Evolutionary conservation across 2,329 filamentous ascomycete species (phyloP).

Genomic region (Trichophyton rubrum): DNA sequence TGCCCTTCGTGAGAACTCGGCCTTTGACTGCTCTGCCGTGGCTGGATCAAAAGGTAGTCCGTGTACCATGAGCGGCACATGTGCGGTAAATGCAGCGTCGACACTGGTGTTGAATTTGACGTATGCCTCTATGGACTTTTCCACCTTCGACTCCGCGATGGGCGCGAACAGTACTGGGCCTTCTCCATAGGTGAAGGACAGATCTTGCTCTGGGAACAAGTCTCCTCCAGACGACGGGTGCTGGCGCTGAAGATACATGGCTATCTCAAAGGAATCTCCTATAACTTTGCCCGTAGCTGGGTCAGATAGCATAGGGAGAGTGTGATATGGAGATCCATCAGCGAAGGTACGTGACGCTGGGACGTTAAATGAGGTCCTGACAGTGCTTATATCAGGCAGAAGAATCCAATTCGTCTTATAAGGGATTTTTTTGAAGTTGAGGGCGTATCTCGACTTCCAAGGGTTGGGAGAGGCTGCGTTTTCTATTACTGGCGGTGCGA

Average conservation of each 20-base stretch:
- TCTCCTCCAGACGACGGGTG: conserved; percentile 14
- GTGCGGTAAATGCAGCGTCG: conserved; percentile 42
- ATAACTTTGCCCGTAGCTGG: conserved; percentile 30
- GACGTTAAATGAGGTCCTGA: conserved; percentile 37
- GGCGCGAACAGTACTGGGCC: conserved; percentile 39
- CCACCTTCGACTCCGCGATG: conserved; percentile 9
- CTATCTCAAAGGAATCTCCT: conserved; percentile 56
- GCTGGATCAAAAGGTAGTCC: conserved; percentile 42
- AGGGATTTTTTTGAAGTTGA: conserved; percentile 38
- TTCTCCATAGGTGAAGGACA: conserved; percentile 15
- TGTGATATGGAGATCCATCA: conserved; percentile 48
- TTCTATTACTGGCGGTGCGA: conserved; percentile 20
- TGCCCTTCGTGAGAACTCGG: conserved; percentile 39
- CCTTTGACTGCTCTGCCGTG: conserved; percentile 33
- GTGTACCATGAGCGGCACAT: conserved; percentile 31
- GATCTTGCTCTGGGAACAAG: conserved; percentile 1
- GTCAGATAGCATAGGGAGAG: conserved; percentile 47
- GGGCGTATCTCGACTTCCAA: conserved; percentile 37
- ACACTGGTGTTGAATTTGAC: conserved; percentile 43
- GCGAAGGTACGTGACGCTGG: conserved; percentile 42
- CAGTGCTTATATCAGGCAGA: conserved; percentile 39
- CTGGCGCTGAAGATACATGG: conserved; percentile 43
- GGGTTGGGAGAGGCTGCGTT: conserved; percentile 36
- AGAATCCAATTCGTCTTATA: conserved; percentile 43
- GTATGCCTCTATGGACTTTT: conserved; percentile 26